These are phyloP conservation scores for Dioscorea dumetorum DNA, from an alignment of 106 monocot genomes.

Conservation along the genomic window DNA sequence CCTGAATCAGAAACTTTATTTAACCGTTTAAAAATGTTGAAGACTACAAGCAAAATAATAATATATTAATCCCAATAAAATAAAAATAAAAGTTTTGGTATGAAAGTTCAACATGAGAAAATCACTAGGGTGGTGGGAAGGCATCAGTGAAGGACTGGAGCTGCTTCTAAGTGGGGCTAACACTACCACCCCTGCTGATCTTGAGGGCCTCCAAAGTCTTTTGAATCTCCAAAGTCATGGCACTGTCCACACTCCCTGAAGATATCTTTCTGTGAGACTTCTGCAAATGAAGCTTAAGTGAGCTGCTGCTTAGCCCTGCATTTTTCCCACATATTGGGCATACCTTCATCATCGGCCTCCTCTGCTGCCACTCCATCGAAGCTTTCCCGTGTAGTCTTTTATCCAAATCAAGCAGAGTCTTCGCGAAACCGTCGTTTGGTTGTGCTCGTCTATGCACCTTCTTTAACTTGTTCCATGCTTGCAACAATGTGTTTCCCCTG, in stretches of 20 bases:
- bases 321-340: slow-evolving; percentile 86
- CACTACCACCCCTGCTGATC: slow-evolving; percentile 33
- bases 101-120: no score
- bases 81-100: no score
- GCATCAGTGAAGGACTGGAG: slow-evolving; percentile 7
- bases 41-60: no score
- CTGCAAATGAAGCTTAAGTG: slow-evolving; percentile 85
- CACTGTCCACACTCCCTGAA: slow-evolving; percentile 84
- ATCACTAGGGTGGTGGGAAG: background rate
- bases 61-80: no score
- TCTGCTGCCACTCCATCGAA: slow-evolving; percentile 95
- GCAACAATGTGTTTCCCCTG: slow-evolving; percentile 51
- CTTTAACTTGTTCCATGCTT: slow-evolving; percentile 78
- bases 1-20: no score
- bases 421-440: slow-evolving; percentile 86
- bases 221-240: slow-evolving; percentile 67
- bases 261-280: slow-evolving; percentile 65
- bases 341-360: slow-evolving; percentile 68
- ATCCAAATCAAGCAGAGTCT: slow-evolving; percentile 55
- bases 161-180: slow-evolving; percentile 27
- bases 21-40: no score
- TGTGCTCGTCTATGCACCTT: slow-evolving; percentile 73
- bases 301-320: slow-evolving; percentile 85
- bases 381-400: slow-evolving; percentile 48
- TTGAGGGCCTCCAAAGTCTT: slow-evolving; percentile 47